Evolutionary conservation across 2,329 filamentous ascomycete genomes (phyloP).

Genomic region (Nannizziopsis arthrosporioides): DNA sequence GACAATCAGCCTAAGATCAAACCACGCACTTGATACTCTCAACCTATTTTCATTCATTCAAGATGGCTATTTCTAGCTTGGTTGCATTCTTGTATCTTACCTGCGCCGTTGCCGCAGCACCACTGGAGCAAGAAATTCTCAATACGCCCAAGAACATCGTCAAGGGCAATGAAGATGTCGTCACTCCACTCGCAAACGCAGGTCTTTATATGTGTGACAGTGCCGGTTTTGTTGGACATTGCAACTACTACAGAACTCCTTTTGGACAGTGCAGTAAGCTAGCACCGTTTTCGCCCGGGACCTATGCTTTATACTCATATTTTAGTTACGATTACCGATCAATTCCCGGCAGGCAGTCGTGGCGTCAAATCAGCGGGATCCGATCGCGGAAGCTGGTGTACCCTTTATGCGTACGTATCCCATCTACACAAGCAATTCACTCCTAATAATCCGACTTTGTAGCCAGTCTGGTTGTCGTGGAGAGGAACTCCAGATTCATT

Average conservation of each 20-base stretch:
- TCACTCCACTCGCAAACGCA: not conserved
- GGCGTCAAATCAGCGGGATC: conserved; percentile 1
- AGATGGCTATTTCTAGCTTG: no score
- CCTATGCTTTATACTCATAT: not conserved
- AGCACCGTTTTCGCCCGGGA: not conserved
- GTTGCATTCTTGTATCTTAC: no score
- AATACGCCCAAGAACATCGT: no score
- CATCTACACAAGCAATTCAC: no score
- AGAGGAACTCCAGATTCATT: conserved; percentile 5
- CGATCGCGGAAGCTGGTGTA: conserved; percentile 3
- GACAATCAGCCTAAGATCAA: no score
- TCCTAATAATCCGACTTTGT: not conserved
- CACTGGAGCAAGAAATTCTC: no score
- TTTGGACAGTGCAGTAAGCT: conserved; percentile 2
- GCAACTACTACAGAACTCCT: conserved; percentile 3
- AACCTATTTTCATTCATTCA: no score
- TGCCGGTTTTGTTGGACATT: conserved; percentile 4
- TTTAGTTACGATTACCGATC: conserved; percentile 3
- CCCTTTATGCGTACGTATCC: not conserved
- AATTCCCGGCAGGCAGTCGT: conserved; percentile 1
- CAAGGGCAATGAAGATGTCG: no score
- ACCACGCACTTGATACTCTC: no score
- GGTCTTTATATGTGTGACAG: conserved; percentile 2
- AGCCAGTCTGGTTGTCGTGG: conserved; percentile 3
- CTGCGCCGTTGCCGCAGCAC: no score